Base-by-base conservation (phyloP, 768 basidiomycete genomes). In the Boletus vinaceobasis region DNA sequence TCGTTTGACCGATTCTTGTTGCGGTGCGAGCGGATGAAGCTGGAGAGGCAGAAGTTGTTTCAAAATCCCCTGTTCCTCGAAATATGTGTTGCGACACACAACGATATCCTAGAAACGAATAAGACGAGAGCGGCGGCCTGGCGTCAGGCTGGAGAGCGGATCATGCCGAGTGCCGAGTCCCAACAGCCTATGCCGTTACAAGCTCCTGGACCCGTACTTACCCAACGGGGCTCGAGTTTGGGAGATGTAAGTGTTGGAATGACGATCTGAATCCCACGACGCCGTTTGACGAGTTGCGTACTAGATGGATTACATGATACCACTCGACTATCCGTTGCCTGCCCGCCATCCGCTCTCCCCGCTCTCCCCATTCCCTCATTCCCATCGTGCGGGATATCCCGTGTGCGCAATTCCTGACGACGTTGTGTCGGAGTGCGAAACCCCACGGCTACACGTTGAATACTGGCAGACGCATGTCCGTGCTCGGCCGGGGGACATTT, bases 401-500 rank as follows among this genome's bases (percentile, higher is more conserved):
- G 54, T 39, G 7, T 31, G 29, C 23, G 29, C 21, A 6, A 29
- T 45, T 4, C 43, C 54, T 3, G 43, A 47, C 4, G 32, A 35
- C 32, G 6, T 33, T 35, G 45, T 33, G 15, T 5, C 23, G 32
- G 32, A 33, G 6, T 47, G 45, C 32, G 19, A 33, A 21, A 47
- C 45, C 3, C 45, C 45, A 23, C 45, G 46, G 46, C 44, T 56
- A 7, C 50, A 47, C 32, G 38, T 56, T 3, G 50, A 52, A 46
- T 29, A 47, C 31, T 56, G 55, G 50, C 43, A 38, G 11, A 52
- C 65, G 10, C 58, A 57, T 61, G 63, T 79, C 33, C 46, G 15
- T 7, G 17, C 15, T 51, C 74, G 79, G 4, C 77, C 78, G 7
- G 70, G 61, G 5, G 76, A 80, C 57, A 31, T 49, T 32, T 58